phyloP scores from a whole-genome alignment of 176 grass and related monocot genomes.

The Cenchrus purpureus region DNA sequence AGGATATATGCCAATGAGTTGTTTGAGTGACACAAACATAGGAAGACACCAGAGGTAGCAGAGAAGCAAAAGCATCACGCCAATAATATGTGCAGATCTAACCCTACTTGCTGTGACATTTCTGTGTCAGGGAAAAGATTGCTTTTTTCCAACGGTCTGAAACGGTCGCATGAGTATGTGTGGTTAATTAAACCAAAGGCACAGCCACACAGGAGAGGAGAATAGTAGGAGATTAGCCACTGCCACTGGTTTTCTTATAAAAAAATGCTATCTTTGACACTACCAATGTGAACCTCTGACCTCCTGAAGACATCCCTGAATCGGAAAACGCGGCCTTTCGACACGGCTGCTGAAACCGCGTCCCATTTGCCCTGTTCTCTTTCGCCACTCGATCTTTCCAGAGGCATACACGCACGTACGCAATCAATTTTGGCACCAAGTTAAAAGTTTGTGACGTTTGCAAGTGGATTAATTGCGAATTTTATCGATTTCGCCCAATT shows the following conservation, averaged over 20 bases:
- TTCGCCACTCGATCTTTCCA: background rate
- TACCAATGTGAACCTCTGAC: background rate
- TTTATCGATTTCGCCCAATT: background rate
- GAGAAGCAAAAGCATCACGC: background rate
- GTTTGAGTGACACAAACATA: background rate
- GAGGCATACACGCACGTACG: background rate
- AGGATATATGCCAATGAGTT: background rate
- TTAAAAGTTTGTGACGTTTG: background rate
- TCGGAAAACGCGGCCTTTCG: background rate
- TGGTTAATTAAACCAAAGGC: background rate
- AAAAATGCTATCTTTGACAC: background rate
- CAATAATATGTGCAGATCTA: background rate
- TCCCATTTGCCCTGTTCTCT: background rate
- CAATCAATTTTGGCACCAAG: background rate
- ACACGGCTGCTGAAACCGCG: background rate
- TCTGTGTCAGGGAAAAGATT: too few relatives aligned
- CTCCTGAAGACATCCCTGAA: background rate
- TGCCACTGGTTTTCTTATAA: background rate
- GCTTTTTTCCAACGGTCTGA: background rate
- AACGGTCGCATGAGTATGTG: background rate
- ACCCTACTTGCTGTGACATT: background rate
- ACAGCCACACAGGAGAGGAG: background rate
- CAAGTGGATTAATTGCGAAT: background rate
- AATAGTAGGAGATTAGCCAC: background rate
- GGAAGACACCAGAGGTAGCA: too few relatives aligned